These are phyloP conservation scores for Xenosphaeropsis pyriputrescens DNA, from an alignment of 2,329 filamentous ascomycete species.

Conservation along the genomic window DNA sequence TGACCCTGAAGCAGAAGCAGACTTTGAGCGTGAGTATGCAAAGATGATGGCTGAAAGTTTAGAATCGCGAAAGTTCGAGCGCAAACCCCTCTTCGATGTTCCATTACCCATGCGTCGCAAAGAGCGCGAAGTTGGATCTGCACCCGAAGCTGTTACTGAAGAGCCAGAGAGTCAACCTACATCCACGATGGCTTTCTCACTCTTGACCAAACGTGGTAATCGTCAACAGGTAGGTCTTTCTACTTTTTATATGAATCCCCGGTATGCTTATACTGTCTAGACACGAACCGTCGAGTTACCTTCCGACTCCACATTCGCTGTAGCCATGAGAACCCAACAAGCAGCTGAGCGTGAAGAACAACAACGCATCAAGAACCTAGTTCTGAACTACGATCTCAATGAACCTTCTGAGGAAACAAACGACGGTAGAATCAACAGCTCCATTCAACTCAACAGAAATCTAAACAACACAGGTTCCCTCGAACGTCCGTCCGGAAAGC, in stretches of 20 bases:
- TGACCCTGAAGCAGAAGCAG: constrained; percentile 87
- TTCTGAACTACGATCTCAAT: constrained; percentile 88
- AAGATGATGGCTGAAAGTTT: constrained; percentile 98
- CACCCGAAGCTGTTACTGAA: constrained; percentile 23
- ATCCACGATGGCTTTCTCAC: constrained; percentile 86
- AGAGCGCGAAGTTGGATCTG: constrained; percentile 39
- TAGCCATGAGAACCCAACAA: constrained; percentile 92
- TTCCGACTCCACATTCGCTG: constrained; percentile 83
- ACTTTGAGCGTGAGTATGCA: constrained; percentile 94
- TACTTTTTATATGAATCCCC: not conserved
- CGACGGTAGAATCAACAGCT: constrained; percentile 41
- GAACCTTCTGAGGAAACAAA: constrained; percentile 61
- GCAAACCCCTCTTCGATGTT: constrained; percentile 91
- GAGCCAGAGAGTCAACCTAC: constrained; percentile 17
- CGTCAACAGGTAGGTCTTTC: constrained; percentile 62
- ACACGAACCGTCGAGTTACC: constrained; percentile 83
- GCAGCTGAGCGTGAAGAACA: constrained; percentile 93
- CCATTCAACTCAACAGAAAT: constrained; percentile 31
- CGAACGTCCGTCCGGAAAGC: constrained; percentile 31
- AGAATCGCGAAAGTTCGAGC: constrained; percentile 90
- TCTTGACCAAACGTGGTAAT: constrained; percentile 92
- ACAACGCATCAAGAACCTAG: constrained; percentile 94
- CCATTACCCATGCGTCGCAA: constrained; percentile 77
- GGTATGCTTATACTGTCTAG: constrained; percentile 26
- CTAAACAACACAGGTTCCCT: constrained; percentile 36